Evolutionary conservation across 108 stramenopile species (phyloP), one percentile per base, ranked within the genome.

Genomic region (Seminavis robusta): DNA sequence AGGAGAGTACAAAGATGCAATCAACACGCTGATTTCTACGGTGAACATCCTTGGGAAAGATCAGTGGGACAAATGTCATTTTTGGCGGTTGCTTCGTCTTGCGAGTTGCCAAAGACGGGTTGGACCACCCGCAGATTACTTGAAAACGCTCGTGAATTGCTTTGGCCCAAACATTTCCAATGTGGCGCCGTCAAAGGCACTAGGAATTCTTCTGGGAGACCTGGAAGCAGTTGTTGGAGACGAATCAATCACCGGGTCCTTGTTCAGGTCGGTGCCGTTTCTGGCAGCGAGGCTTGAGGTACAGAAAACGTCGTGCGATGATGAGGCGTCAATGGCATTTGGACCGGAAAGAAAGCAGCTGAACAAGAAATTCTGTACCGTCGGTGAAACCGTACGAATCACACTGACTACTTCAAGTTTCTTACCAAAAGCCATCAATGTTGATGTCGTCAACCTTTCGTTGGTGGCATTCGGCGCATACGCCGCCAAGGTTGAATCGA

Each of bases 51-150:
- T 64, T 49, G 56, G 79, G 31, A 48, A 44, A 33, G 90, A 92
- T 56, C 76, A 81, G 33, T 92, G 90, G 90, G 80, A 83, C 37
- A 61, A 73, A 4, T 67, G 62, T 20, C 73, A 79, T 38, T 88
- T 84, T 46, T 88, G 84, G 80, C 65, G 79, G 3, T 69, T 88
- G 19, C 88, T 92, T 62, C 84, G 84, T 6, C 56, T 92, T n/a
- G 82, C 86, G 25, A 75, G 64, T 52, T 86, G 82, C 57, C 90
- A 86, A 43, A 66, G 90, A 30, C 69, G 68, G 54, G 63, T 58
- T 15, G 69, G 72, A 13, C 52, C 72, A 34, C 71, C 82, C 17
- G 45, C 77, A 5, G 75, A 74, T 5, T 92, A 92, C 46, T 56
- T 92, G 21, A 81, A 82, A 42, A 88, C 90, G 2, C 42, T 92